Base-by-base conservation (phyloP, 257 asterid genomes). In the Forsythia suspensa region DNA sequence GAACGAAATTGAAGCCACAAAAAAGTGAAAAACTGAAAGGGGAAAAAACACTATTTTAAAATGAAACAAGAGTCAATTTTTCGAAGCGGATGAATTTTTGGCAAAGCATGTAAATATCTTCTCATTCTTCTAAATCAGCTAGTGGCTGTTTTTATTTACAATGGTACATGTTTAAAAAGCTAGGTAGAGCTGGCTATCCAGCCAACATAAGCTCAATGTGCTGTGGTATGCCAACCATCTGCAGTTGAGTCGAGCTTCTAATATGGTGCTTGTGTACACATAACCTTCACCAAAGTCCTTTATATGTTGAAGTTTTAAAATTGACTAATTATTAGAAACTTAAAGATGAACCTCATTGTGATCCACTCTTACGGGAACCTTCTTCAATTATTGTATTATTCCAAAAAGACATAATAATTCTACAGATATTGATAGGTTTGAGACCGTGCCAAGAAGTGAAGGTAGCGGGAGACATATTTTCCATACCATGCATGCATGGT, bases 241-340 rank as follows among this genome's bases (percentile, higher is more conserved):
- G 48, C 7, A 38, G 52, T 70, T 38, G 70, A 75, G 37, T 74
- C 29, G 72, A 82, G 78, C 81, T 79, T 74, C 42, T 69, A 68
- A 24, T 70, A 63, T 3, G n/a, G 44, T 36, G 18, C 24, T 9
- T 34, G 59, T 21, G 76, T 79, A 55, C 42, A 70, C 76, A 76
- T 68, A 80, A 34, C 44, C 75, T 80, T 76, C 72, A 18, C 46
- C 52, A 18, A 52, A 34, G 15, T 72, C 73, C 73, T 13, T 44
- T 34, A 18, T 68, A 38, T n/a, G 52, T 75, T 40, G 36, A 77
- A 20, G 11, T 42, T 77, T 51, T 13, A 77, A 40, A 77, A 52
- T 57, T 41, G 34, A 57, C 34, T 57, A 7, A 57, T 48, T 20
- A 51, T 11, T 70, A 59, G 66, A 75, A n/a, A 34, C 37, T 51